Evolutionary conservation across 257 asterid species (phyloP).

Genomic region (Scutellaria galericulata): DNA sequence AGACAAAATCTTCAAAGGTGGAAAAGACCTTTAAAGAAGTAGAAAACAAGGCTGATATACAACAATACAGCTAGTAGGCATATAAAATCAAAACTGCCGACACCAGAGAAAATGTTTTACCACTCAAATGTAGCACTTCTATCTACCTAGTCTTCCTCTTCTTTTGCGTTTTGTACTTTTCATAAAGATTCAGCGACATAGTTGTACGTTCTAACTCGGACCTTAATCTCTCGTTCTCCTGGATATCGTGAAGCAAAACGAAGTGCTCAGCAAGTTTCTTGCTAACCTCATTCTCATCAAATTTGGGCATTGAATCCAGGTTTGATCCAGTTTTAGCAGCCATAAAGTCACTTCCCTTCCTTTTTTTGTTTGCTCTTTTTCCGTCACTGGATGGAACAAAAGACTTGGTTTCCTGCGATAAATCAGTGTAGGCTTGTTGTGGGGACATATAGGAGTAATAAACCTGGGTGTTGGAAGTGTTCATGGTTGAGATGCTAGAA

Average conservation of each 20-base stretch:
- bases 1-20: neutral
- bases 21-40: neutral
- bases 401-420: constrained; percentile 55
- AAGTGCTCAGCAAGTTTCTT: constrained; percentile 69
- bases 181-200: constrained; percentile 53
- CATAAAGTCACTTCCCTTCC: constrained; percentile 37
- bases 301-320: constrained; percentile 32
- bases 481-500: constrained; percentile 67
- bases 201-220: constrained; percentile 61
- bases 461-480: constrained; percentile 59
- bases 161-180: constrained; percentile 60
- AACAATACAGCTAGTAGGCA: neutral
- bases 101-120: neutral
- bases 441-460: constrained; percentile 69
- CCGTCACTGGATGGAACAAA: constrained; percentile 38
- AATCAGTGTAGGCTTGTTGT: constrained; percentile 70
- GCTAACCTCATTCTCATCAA: constrained; percentile 57
- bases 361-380: constrained; percentile 51
- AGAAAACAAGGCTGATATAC: neutral
- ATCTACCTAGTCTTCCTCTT: constrained; percentile 46
- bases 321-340: constrained; percentile 31
- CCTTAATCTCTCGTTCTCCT: constrained; percentile 73
- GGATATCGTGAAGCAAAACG: constrained; percentile 60
- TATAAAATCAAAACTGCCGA: constrained; percentile 21
- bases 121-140: neutral